phyloP scores from a whole-genome alignment of 208 protist genomes.

The Crithidia bombi region DNA sequence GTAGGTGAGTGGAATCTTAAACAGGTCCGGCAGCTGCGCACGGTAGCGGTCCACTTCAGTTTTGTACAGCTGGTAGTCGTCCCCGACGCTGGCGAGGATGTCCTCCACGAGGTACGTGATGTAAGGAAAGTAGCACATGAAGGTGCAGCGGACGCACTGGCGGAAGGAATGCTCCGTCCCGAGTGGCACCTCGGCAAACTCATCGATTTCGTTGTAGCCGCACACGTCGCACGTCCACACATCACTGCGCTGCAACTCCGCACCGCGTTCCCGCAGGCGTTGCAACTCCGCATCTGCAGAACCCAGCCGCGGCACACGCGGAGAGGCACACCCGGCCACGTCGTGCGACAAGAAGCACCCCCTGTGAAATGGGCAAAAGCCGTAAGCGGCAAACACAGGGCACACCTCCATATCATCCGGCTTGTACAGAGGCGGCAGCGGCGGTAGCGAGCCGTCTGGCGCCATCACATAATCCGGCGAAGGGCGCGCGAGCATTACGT shows the following conservation, averaged over 20 bases:
- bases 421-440: conserved; percentile 36
- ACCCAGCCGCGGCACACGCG: conserved; percentile 35
- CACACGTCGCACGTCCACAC: conserved; percentile 83
- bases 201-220: conserved; percentile 65
- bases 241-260: conserved; percentile 40
- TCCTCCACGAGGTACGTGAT: conserved; percentile 80
- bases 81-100: conserved; percentile 56
- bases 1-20: conserved; percentile 83
- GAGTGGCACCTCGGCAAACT: conserved; percentile 53
- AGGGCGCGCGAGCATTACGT: conserved; percentile 77
- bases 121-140: conserved; percentile 87
- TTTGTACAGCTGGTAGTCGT: conserved; percentile 91
- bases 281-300: conserved; percentile 62
- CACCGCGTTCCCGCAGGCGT: conserved; percentile 50
- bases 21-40: conserved; percentile 61
- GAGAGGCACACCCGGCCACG: conserved; percentile 14
- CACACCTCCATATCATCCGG: conserved; percentile 44
- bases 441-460: conserved; percentile 43
- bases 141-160: conserved; percentile 72
- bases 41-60: conserved; percentile 76
- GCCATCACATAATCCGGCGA: conserved; percentile 54
- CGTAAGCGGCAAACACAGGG: conserved; percentile 70
- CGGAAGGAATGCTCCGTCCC: conserved; percentile 78
- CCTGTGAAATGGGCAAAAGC: conserved; percentile 78
- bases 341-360: conserved; percentile 84